Evolutionary conservation across 345 rosid species (phyloP).

Genomic region (Barbarea vulgaris): DNA sequence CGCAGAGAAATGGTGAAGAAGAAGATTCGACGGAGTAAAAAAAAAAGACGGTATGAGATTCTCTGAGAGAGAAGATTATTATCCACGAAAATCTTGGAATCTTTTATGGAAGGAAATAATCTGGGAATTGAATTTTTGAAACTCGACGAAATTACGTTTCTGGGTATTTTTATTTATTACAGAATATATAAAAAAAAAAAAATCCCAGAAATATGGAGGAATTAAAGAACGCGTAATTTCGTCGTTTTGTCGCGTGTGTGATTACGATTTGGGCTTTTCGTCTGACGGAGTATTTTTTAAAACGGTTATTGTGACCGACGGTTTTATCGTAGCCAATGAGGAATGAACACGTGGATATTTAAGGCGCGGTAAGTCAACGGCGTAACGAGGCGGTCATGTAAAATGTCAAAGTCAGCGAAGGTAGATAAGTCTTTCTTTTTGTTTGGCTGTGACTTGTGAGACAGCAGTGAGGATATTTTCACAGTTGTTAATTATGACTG

Average conservation of each 20-base stretch:
- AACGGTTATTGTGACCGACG: slow-evolving; percentile 36
- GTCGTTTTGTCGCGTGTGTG: slow-evolving; percentile 3
- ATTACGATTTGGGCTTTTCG: slow-evolving; percentile 2
- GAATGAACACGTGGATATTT: not conserved
- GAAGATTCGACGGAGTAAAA: slow-evolving; percentile 18
- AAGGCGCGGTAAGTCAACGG: slow-evolving; percentile 12
- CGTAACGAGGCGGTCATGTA: slow-evolving; percentile 10
- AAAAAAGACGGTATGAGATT: slow-evolving; percentile 10
- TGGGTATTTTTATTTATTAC: slow-evolving; percentile 26
- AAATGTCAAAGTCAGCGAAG: slow-evolving; percentile 19
- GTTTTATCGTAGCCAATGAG: slow-evolving; percentile 1
- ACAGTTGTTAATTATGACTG: not conserved
- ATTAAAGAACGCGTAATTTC: slow-evolving; percentile 10
- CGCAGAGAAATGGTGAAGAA: not conserved
- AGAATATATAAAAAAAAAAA: not conserved
- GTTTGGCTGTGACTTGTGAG: not conserved
- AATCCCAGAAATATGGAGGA: slow-evolving; percentile 13
- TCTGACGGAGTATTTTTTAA: slow-evolving; percentile 13
- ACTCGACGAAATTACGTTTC: slow-evolving; percentile 31
- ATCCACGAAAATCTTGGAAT: slow-evolving; percentile 25
- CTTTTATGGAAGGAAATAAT: slow-evolving; percentile 28
- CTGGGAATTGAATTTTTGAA: slow-evolving; percentile 17
- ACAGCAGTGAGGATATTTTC: not conserved
- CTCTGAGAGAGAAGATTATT: not conserved
- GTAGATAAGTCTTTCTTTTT: not conserved